A percentile compares a stretch with the other conserved stretches of the same genome.
These are phyloP conservation scores for Paracamarosporium sp. DNA, from an alignment of 2,329 filamentous ascomycete species.

Conservation along the genomic window DNA sequence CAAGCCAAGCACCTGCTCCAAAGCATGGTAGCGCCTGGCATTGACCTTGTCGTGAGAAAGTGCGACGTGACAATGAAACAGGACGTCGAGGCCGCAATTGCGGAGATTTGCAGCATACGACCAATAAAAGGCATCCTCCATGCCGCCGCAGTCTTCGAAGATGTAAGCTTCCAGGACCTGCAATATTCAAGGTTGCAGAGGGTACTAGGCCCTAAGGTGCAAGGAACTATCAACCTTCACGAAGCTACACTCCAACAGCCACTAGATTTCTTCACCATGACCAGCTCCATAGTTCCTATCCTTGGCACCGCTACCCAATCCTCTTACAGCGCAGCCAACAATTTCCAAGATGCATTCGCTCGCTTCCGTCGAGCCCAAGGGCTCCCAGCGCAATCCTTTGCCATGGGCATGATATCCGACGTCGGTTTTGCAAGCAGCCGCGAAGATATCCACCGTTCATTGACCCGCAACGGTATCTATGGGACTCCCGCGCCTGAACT, in stretches of 20 bases:
- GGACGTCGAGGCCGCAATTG: slow-evolving; percentile 1
- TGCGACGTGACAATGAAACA: slow-evolving; percentile 8
- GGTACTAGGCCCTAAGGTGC: slow-evolving; percentile 29
- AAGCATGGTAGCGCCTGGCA: slow-evolving; percentile 9
- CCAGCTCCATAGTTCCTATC: slow-evolving; percentile 21
- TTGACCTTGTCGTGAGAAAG: slow-evolving; percentile 6
- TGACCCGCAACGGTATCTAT: slow-evolving; percentile 17
- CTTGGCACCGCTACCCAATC: slow-evolving; percentile 21
- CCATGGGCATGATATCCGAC: slow-evolving; percentile 33
- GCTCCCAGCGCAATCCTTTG: slow-evolving; percentile 22
- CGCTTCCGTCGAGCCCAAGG: slow-evolving; percentile 18
- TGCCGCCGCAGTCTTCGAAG: slow-evolving; percentile 14
- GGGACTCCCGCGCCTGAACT: slow-evolving; percentile 6
- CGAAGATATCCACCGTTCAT: slow-evolving; percentile 3
- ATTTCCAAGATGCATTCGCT: slow-evolving; percentile 29
- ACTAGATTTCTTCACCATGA: slow-evolving; percentile 38
- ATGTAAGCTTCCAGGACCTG: slow-evolving; percentile 5
- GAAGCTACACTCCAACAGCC: slow-evolving; percentile 9
- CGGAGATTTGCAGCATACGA: not conserved
- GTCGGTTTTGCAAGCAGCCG: slow-evolving; percentile 19
- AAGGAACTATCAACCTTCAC: slow-evolving; percentile 35
- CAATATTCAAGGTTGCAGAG: not conserved
- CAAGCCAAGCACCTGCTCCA: slow-evolving; percentile 8
- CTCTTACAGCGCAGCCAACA: slow-evolving; percentile 29
- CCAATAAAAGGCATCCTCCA: slow-evolving; percentile 24